These are phyloP conservation scores for Tuber melanosporum DNA, from an alignment of 495 filamentous ascomycete genomes.

Conservation along the genomic window DNA sequence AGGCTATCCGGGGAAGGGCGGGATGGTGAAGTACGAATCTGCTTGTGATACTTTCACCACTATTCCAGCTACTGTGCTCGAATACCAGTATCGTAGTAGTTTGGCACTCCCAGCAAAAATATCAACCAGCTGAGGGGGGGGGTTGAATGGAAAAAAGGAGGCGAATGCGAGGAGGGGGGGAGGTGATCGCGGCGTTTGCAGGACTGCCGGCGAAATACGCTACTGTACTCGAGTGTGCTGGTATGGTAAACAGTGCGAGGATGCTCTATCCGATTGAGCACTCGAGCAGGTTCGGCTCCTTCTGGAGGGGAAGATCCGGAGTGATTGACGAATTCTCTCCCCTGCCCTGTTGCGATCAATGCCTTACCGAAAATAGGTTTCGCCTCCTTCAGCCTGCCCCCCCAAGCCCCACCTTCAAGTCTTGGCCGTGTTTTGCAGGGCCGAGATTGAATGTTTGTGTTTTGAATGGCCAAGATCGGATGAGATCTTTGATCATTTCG, in stretches of 20 bases:
- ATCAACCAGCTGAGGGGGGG: background rate
- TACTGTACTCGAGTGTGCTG: background rate
- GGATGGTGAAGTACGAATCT: background rate
- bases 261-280: background rate
- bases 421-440: background rate
- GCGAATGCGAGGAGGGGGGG: background rate
- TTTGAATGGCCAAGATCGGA: background rate
- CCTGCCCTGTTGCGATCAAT: background rate
- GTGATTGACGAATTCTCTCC: background rate
- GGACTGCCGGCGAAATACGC: background rate
- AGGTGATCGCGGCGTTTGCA: background rate
- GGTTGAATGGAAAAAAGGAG: background rate
- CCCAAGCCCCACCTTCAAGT: background rate
- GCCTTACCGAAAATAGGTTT: slow-evolving; percentile 1
- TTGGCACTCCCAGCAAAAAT: background rate
- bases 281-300: background rate
- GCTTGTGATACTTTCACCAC: background rate
- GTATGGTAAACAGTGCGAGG: background rate
- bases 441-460: background rate
- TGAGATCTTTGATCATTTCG: background rate
- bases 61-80: background rate
- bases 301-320: background rate
- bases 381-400: background rate
- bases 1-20: background rate
- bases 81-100: background rate